Base-by-base conservation (phyloP, 495 filamentous ascomycete species). In the Penicillium dipodomyicola region DNA sequence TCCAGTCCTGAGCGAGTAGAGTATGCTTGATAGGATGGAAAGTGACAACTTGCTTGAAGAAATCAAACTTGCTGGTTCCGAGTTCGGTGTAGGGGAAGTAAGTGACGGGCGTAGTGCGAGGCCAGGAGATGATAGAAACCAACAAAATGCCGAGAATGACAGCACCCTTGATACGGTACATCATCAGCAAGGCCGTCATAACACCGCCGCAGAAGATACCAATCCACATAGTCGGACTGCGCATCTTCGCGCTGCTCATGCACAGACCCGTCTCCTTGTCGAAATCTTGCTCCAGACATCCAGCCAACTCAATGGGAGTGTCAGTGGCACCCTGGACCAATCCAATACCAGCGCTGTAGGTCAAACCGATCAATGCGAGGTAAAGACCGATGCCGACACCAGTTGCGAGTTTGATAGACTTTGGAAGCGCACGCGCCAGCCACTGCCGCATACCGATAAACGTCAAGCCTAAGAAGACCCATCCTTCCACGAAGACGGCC, bases 61-160 rank as follows among this genome's bases (percentile, higher is more conserved):
- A 94, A 54, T 92, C 79, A 72, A 93, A 93, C 48, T 65, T 74
- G 66, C 71, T 75, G 52, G 89, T 74, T 27, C 89, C 89, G 8
- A 85, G 65, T 0, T 70, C 66, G 0, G 82, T 89, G 58, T 91
- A 78, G 0, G 89, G 89, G 70, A 93, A 93, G 62, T 86, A 88
- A 4, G 89, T 91, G 42, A 93, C 86, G 0, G 80, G 65, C 3
- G 88, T 91, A 5, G 76, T 69, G 17, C 89, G 81, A 0, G 89
- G 89, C 89, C 89, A 93, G 7, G 87, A 91, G 67, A 91, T 90
- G 66, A 92, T 86, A 33, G 87, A 90, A 17, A 93, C 89, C 23
- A 93, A 79, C 23, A 91, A 68, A 53, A 93, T 93, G 25, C 89
- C 89, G 27, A 80, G 77, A 62, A 92, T 91, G 52, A 92, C 86